Evolutionary conservation across 805 yeast genomes (phyloP).

Genomic region (Pichia gijzeniarum): DNA sequence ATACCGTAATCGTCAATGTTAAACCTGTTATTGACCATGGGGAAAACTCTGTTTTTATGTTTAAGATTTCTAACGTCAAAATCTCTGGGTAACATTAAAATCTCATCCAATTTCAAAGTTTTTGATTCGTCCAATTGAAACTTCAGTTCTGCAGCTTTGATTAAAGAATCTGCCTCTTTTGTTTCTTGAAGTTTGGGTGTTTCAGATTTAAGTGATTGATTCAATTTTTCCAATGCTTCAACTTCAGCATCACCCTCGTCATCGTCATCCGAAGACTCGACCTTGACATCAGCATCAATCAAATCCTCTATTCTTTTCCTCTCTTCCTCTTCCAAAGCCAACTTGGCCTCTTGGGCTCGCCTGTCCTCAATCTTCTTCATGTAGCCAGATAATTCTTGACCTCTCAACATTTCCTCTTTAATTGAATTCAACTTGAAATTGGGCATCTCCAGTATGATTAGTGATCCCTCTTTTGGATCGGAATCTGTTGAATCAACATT

Average conservation of each 20-base stretch:
- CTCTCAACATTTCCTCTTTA: slow-evolving; percentile 44
- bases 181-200: background rate
- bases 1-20: slow-evolving; percentile 87
- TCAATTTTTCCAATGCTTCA: background rate
- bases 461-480: slow-evolving; percentile 51
- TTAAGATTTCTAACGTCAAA: slow-evolving; percentile 46
- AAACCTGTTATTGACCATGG: slow-evolving; percentile 51
- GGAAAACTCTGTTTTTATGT: slow-evolving; percentile 66
- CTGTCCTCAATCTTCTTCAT: slow-evolving; percentile 39
- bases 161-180: background rate
- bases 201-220: background rate
- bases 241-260: slow-evolving; percentile 16
- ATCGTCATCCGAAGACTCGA: slow-evolving; percentile 23
- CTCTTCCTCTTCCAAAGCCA: slow-evolving; percentile 25
- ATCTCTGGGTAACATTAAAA: slow-evolving; percentile 43
- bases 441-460: slow-evolving; percentile 45
- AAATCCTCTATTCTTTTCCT: slow-evolving; percentile 26
- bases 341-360: slow-evolving; percentile 35
- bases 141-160: slow-evolving; percentile 21
- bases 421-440: slow-evolving; percentile 29
- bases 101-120: slow-evolving; percentile 28
- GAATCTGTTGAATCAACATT: slow-evolving; percentile 16
- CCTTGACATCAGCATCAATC: slow-evolving; percentile 28
- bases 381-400: slow-evolving; percentile 45
- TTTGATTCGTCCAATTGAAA: slow-evolving; percentile 16